A percentile compares a stretch with the other conserved stretches of the same genome.
These are phyloP conservation scores for Zasmidium citrigriseum DNA, from an alignment of 2,329 filamentous ascomycete genomes.

Conservation along the genomic window DNA sequence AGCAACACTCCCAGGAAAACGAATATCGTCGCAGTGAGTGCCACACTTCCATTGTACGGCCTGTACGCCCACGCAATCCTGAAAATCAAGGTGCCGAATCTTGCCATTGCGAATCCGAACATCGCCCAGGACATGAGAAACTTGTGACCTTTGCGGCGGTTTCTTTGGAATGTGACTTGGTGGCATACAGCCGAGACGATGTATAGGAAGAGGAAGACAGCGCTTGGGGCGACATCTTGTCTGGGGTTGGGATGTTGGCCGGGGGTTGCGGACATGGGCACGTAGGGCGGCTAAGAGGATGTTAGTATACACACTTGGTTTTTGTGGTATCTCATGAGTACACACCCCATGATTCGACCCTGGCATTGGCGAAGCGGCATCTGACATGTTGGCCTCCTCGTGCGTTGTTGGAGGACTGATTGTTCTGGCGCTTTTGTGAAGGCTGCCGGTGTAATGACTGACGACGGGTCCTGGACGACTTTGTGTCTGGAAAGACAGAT, in stretches of 20 bases:
- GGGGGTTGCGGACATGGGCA: neutral
- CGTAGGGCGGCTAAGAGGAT: neutral
- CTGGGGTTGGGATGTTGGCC: conserved; percentile 36
- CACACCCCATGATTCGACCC: too few species aligned
- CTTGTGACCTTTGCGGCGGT: conserved; percentile 24
- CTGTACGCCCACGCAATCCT: neutral
- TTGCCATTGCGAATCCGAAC: conserved; percentile 43
- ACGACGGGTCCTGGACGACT: too few species aligned
- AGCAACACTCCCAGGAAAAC: conserved; percentile 9
- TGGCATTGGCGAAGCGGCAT: too few species aligned
- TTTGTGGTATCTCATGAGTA: neutral
- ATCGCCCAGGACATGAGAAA: conserved; percentile 26
- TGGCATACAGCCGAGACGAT: conserved; percentile 38
- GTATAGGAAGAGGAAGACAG: conserved; percentile 41
- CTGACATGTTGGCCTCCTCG: too few species aligned
- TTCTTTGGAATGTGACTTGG: conserved; percentile 42
- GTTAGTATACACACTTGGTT: too few species aligned
- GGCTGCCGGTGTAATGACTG: too few species aligned
- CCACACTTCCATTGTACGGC: neutral
- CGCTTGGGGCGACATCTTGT: conserved; percentile 40
- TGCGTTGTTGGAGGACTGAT: too few species aligned
- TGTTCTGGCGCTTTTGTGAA: too few species aligned
- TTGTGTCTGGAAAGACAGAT: neutral
- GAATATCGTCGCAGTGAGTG: neutral
- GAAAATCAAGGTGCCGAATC: conserved; percentile 34